Base-by-base conservation (phyloP, 495 filamentous ascomycete species). In the Annulohypoxylon maeteangense region DNA sequence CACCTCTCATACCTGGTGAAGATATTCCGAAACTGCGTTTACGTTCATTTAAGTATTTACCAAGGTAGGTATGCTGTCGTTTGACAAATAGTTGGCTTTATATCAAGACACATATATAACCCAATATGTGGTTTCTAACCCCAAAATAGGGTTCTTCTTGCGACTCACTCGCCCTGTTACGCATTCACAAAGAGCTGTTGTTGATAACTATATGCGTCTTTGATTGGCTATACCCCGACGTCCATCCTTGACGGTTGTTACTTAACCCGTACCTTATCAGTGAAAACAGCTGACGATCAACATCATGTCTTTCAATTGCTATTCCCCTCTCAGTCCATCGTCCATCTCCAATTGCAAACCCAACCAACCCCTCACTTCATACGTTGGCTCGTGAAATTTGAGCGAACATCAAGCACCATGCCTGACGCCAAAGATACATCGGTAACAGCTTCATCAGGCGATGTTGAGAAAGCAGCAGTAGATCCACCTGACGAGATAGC, bases 381-480 rank as follows among this genome's bases (percentile, higher is more conserved):
- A 44, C 27, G 40, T 22, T 1, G 7, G 6, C 62, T 50, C 6
- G 16, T n/a, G 20, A 45, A 10, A 34, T 11, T 32, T 18, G 27
- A 36, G n/a, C 20, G 3, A 25, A 40, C 1, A 36, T 25, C 32
- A 40, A 54, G 1, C 61, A 56, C 40, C 60, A 72, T 72, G 70
- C 55, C 70, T n/a, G 60, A 68, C 11, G 60, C 47, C 38, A 58
- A 72, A 36, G 31, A 44, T 14, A 20, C 18, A 50, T 50, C 64
- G 1, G 22, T 58, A 11, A 22, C 64, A 40, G 36, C 53, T 18
- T 29, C 45, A 11, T 47, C 59, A 2, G 53, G 16, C 54, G 72
- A 74, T 38, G 40, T 58, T 16, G 75, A 78, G 58, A 76, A 75
- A 53, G 61, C 50, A 32, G 34, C 45, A 3, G 53, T 25, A 22